Evolutionary conservation across 805 yeast genomes (phyloP).

Genomic region (Ogataea ramenticola): DNA sequence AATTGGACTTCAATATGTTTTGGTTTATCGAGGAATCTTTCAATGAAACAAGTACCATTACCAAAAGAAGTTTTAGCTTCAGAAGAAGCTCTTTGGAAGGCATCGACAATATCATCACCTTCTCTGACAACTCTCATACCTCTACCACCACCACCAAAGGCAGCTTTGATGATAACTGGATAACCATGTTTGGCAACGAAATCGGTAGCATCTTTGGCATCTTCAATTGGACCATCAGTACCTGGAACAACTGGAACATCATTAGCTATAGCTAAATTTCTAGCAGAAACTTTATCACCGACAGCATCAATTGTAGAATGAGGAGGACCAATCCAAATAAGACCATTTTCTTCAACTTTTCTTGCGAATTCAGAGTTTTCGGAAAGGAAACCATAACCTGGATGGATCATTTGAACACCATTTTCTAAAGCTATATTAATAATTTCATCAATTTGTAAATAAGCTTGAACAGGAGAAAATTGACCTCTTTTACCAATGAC

Average conservation of each 20-base stretch:
- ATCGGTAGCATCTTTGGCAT: slow-evolving; percentile 65
- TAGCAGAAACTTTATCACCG: slow-evolving; percentile 95
- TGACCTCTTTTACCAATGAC: slow-evolving; percentile 86
- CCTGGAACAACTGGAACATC: slow-evolving; percentile 95
- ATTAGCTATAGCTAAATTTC: slow-evolving; percentile 74
- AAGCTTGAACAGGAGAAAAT: slow-evolving; percentile 92
- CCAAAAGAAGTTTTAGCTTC: slow-evolving; percentile 97
- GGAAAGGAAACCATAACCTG: slow-evolving; percentile 86
- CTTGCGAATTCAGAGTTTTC: slow-evolving; percentile 92
- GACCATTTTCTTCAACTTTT: slow-evolving; percentile 84
- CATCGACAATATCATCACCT: slow-evolving; percentile 88
- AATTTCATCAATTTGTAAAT: slow-evolving; percentile 91
- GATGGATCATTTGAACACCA: slow-evolving; percentile 80
- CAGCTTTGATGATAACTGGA: slow-evolving; percentile 97
- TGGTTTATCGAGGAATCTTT: slow-evolving; percentile 90
- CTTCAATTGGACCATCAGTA: slow-evolving; percentile 92
- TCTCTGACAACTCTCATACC: slow-evolving; percentile 99
- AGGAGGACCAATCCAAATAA: slow-evolving; percentile 95
- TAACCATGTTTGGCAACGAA: slow-evolving; percentile 83
- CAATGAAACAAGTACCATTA: slow-evolving; percentile 96
- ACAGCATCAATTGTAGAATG: slow-evolving; percentile 83
- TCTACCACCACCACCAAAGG: slow-evolving; percentile 99
- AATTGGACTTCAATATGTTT: slow-evolving; percentile 97
- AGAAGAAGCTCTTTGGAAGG: slow-evolving; percentile 86
- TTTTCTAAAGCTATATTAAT: slow-evolving; percentile 76